Percentiles rank a stretch among this genome's conserved stretches.
These are phyloP conservation scores for Mycena galericulata DNA, from an alignment of 768 basidiomycete genomes.

Conservation along the genomic window DNA sequence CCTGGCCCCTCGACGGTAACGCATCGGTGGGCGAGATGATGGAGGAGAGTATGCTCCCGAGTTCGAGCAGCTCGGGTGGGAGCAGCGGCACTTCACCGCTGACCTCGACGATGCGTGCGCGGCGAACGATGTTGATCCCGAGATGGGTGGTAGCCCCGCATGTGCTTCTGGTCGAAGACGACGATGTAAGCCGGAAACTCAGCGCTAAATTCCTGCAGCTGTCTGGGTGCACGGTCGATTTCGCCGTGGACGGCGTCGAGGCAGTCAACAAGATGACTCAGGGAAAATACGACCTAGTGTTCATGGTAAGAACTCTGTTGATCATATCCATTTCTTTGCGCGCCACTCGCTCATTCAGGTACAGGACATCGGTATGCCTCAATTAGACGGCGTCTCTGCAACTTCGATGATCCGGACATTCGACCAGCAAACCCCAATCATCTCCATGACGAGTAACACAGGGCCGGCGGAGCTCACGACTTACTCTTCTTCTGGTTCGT, in stretches of 20 bases:
- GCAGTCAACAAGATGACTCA: constrained; percentile 97
- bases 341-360: constrained; percentile 13
- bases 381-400: constrained; percentile 88
- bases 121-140: constrained; percentile 85
- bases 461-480: constrained; percentile 94
- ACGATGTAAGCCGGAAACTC: constrained; percentile 88
- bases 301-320: constrained; percentile 80
- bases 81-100: constrained; percentile 45
- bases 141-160: constrained; percentile 93
- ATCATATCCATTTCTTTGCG: constrained; percentile 41
- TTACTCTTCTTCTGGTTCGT: constrained; percentile 80
- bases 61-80: constrained; percentile 36
- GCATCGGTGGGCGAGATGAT: constrained; percentile 46
- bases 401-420: constrained; percentile 95
- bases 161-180: constrained; percentile 95
- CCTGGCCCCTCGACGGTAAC: constrained; percentile 49
- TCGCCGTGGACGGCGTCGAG: constrained; percentile 91
- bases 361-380: constrained; percentile 96
- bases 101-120: constrained; percentile 69
- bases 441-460: constrained; percentile 97
- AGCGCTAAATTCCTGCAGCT: constrained; percentile 95
- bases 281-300: constrained; percentile 94
- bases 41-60: constrained; percentile 35
- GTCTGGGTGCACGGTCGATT: constrained; percentile 94
- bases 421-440: constrained; percentile 95